Percentiles rank a stretch among this genome's conserved stretches.
Evolutionary conservation across 257 asterid genomes (phyloP).

Genomic region (Nicotiana benthamiana): DNA sequence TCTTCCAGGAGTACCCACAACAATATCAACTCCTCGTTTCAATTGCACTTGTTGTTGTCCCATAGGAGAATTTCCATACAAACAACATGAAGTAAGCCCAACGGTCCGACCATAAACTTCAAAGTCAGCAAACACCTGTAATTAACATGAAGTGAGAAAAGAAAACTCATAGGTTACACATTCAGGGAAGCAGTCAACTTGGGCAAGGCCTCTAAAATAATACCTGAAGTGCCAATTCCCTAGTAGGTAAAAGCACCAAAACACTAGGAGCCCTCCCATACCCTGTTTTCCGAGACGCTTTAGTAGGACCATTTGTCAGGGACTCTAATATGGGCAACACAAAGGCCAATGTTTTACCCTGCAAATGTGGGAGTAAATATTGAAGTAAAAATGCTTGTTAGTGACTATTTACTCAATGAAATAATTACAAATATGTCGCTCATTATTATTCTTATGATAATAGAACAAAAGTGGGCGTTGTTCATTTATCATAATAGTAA

Average conservation of each 20-base stretch:
- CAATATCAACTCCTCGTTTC: conserved; percentile 82
- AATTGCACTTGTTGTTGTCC: conserved; percentile 46
- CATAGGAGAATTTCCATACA: conserved; percentile 80
- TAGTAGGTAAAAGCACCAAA: conserved; percentile 86
- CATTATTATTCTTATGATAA: not conserved
- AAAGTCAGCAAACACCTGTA: conserved; percentile 69
- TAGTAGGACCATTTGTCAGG: conserved; percentile 58
- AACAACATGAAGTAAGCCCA: conserved; percentile 72
- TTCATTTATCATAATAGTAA: not conserved
- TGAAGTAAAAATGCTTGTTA: not conserved
- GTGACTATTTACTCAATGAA: not conserved
- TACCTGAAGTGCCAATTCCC: conserved; percentile 96
- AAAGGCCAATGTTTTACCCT: conserved; percentile 96
- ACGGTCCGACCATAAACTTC: conserved; percentile 66
- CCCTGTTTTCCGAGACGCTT: conserved; percentile 56
- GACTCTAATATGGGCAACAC: conserved; percentile 90
- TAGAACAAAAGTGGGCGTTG: not conserved
- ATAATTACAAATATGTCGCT: not conserved
- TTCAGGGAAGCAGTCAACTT: not conserved
- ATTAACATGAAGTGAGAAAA: not conserved
- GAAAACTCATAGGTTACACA: not conserved
- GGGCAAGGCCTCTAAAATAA: not conserved
- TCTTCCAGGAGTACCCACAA: conserved; percentile 92
- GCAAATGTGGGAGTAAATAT: not conserved
- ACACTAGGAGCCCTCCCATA: conserved; percentile 83